These are phyloP conservation scores for Cardamine chenopodiifolia DNA, from an alignment of 345 rosid species.

Conservation along the genomic window DNA sequence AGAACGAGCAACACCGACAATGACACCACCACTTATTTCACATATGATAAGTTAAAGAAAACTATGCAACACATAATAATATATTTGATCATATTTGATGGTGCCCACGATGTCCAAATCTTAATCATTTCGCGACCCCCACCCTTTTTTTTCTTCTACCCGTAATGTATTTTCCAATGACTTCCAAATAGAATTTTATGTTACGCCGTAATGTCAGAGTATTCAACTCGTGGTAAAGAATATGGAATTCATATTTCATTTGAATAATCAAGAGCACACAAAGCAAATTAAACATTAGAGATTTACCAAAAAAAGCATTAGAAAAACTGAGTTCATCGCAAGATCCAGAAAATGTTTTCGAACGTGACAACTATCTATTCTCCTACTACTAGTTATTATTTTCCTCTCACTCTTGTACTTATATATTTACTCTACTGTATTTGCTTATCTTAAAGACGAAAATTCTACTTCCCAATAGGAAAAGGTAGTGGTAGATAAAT, in stretches of 20 bases:
- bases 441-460: slow-evolving; percentile 5
- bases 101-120: slow-evolving; percentile 43
- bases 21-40: slow-evolving; percentile 39
- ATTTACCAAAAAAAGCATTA: no score
- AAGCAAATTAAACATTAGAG: not conserved
- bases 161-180: slow-evolving; percentile 24
- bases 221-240: slow-evolving; percentile 4
- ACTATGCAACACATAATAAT: slow-evolving; percentile 25
- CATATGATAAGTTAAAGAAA: slow-evolving; percentile 31
- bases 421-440: not conserved
- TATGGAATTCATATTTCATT: not conserved
- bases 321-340: no score
- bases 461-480: not conserved
- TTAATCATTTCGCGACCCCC: slow-evolving; percentile 39
- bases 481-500: not conserved
- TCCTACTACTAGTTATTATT: not conserved
- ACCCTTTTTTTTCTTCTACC: slow-evolving; percentile 15
- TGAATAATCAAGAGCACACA: no score
- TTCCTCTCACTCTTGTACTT: not conserved
- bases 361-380: not conserved
- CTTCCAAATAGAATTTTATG: slow-evolving; percentile 13
- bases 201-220: slow-evolving; percentile 9
- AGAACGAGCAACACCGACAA: slow-evolving; percentile 38
- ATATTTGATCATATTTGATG: slow-evolving; percentile 27
- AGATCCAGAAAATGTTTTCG: not conserved